Evolutionary conservation across 2,329 filamentous ascomycete species (phyloP).

Genomic region (Thielaviopsis ethacetica): DNA sequence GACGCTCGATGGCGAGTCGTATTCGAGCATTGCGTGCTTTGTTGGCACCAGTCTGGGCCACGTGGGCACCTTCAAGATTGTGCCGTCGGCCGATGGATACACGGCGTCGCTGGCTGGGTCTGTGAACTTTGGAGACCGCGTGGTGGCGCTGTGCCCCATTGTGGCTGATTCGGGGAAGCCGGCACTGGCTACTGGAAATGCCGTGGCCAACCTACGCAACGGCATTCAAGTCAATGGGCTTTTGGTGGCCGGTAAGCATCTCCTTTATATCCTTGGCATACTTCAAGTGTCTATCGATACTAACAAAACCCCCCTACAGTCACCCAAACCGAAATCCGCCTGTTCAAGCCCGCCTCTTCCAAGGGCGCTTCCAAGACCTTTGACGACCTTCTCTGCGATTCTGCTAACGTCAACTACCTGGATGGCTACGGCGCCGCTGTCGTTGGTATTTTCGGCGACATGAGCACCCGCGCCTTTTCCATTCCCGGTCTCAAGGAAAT

Average conservation of each 20-base stretch:
- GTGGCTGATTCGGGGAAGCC: slow-evolving; percentile 59
- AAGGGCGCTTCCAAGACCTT: slow-evolving; percentile 91
- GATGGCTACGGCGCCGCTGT: slow-evolving; percentile 60
- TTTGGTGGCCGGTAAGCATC: slow-evolving; percentile 49
- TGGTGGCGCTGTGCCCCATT: slow-evolving; percentile 68
- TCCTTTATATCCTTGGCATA: background rate
- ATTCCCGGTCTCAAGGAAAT: slow-evolving; percentile 84
- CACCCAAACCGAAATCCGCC: slow-evolving; percentile 56
- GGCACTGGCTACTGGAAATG: slow-evolving; percentile 56
- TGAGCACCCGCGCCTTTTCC: slow-evolving; percentile 61
- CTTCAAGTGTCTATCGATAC: background rate
- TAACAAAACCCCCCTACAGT: slow-evolving; percentile 23
- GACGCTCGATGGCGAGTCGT: slow-evolving; percentile 84
- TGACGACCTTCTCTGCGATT: slow-evolving; percentile 67
- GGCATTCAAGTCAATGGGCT: slow-evolving; percentile 65
- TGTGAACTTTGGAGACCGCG: slow-evolving; percentile 45
- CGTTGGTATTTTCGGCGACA: slow-evolving; percentile 72
- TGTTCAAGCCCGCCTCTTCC: slow-evolving; percentile 69
- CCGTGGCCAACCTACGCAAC: slow-evolving; percentile 60
- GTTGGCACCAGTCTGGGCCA: slow-evolving; percentile 77
- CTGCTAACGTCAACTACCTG: slow-evolving; percentile 59
- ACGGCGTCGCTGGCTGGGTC: slow-evolving; percentile 55
- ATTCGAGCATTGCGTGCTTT: slow-evolving; percentile 86
- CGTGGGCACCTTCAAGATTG: slow-evolving; percentile 75
- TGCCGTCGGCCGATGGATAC: slow-evolving; percentile 62